Conservation (phyloP, 2,329 filamentous ascomycete genomes). For the Apiospora arundinis region DNA sequence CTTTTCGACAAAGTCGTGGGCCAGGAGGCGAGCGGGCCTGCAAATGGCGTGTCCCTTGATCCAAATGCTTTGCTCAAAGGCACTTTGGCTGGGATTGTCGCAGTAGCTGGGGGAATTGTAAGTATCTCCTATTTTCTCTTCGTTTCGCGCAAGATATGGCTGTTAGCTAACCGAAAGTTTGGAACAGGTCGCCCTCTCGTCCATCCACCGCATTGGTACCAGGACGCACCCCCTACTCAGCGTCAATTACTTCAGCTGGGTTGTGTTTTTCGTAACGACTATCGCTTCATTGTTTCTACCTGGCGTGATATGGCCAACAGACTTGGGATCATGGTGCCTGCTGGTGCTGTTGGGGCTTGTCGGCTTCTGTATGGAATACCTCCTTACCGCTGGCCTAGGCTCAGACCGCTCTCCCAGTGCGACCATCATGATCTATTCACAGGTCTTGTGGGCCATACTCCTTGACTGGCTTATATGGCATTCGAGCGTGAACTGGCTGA, state of each 20-base stretch:
- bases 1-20: not conserved
- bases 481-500: not conserved
- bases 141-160: too few species aligned
- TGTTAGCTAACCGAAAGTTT: too few species aligned
- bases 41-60: not conserved
- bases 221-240: conserved; percentile 9
- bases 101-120: conserved; percentile 7
- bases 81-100: not conserved
- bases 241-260: conserved; percentile 11
- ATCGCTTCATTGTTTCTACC: conserved; percentile 2
- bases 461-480: conserved; percentile 19
- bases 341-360: conserved; percentile 9
- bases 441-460: conserved; percentile 18
- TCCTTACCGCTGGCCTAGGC: conserved; percentile 12
- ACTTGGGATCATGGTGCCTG: conserved; percentile 3
- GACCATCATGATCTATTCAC: conserved; percentile 21
- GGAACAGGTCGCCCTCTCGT: not conserved
- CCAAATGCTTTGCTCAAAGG: not conserved
- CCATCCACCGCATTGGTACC: conserved; percentile 3
- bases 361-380: conserved; percentile 20
- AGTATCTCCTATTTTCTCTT: not conserved
- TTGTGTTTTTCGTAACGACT: not conserved
- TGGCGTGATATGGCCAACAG: not conserved
- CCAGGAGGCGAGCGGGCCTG: not conserved
- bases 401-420: conserved; percentile 2